Percentiles rank a stretch among this genome's conserved stretches.
phyloP scores from a whole-genome alignment of 2,329 filamentous ascomycete species.

The Leptographium flavum region DNA sequence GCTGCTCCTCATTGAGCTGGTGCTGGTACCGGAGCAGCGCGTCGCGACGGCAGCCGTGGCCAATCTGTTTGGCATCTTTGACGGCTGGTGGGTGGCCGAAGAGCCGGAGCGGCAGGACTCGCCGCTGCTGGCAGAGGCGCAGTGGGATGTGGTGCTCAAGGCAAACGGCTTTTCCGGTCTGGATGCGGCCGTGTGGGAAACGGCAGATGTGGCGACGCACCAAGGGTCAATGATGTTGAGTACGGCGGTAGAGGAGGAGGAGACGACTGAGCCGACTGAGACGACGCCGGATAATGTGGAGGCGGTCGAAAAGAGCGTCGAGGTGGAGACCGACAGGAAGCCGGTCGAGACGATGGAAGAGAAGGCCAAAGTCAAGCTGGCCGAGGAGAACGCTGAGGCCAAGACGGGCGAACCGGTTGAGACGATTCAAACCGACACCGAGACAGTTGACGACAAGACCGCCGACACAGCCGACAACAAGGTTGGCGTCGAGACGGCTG shows the following conservation, averaged over 20 bases:
- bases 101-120: conserved; percentile 9
- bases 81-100: conserved; percentile 11
- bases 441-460: too few species aligned
- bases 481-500: too few species aligned
- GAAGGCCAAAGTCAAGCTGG: too few species aligned
- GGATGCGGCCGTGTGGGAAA: conserved; percentile 10
- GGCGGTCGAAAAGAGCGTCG: too few species aligned
- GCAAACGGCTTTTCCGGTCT: conserved; percentile 9
- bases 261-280: background rate
- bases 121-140: conserved; percentile 8
- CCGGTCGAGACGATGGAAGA: too few species aligned
- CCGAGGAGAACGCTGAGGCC: too few species aligned
- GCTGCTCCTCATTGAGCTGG: conserved; percentile 10
- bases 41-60: conserved; percentile 8
- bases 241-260: conserved; percentile 4
- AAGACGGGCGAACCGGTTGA: too few species aligned
- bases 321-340: too few species aligned
- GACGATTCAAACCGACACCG: too few species aligned
- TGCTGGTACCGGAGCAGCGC: conserved; percentile 8
- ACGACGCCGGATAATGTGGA: too few species aligned
- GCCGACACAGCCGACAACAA: too few species aligned
- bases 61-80: conserved; percentile 12
- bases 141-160: conserved; percentile 10
- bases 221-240: conserved; percentile 11
- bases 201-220: conserved; percentile 9